Evolutionary conservation across 768 basidiomycete species (phyloP), one percentile per base, ranked within the genome.

Genomic region (Kwoniella bestiolae): DNA sequence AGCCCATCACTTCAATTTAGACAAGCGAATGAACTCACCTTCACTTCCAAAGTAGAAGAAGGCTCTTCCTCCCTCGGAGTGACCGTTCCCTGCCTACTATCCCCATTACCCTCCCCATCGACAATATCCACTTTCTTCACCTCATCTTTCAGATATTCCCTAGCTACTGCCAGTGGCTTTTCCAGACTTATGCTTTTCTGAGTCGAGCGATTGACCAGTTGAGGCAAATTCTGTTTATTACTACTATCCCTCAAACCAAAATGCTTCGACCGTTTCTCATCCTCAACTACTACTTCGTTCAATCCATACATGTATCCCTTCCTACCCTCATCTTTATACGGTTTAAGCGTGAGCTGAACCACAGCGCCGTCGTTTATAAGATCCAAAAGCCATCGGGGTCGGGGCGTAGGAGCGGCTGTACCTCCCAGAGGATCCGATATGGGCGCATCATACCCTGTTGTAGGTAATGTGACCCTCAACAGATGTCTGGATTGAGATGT

Each of bases 351-450:
- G 56, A 86, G 76, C 45, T 88, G 85, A 34, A 90, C 86, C 25
- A 88, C 77, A 29, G 85, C 87, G 0, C 87, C 86, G 25, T 79
- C 68, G 9, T 78, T 70, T 71, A 88, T 86, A 62, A 92, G 80
- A 53, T 87, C 86, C 23, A 84, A 72, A 59, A 91, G 82, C 94
- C 94, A 95, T 49, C 82, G 82, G 7, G 93, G 78, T 29, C 75
- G 91, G 67, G 73, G 69, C 16, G 72, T 51, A 1, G 70, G 76
- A 3, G 71, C 72, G 85, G 89, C 26, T n/a, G 35, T 57, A 5
- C 62, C 62, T 7, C 89, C 90, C 66, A 95, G 82, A 9, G 94
- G 94, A 80, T 95, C 91, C 52, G 86, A 83, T 35, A 94, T 85
- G 2, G 90, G 89, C 32, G 88, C 86, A 49, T 88, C 85, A 77